These are phyloP conservation scores for Dryadomyces quercivorus DNA, from an alignment of 2,329 filamentous ascomycete genomes.

Conservation along the genomic window DNA sequence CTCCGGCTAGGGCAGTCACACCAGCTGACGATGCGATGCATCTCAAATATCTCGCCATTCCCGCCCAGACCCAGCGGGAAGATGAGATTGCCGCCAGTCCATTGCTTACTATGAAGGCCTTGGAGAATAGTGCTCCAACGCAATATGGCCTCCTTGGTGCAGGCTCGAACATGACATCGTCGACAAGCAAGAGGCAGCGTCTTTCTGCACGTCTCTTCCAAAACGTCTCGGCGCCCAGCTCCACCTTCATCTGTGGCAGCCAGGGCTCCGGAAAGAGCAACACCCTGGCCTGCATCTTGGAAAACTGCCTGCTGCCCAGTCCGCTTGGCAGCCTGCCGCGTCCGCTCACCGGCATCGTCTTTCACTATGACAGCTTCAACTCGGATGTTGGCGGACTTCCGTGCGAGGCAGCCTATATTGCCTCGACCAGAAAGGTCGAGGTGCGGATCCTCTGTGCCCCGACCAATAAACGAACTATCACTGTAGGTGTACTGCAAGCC, in stretches of 20 bases:
- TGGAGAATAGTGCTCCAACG: neutral
- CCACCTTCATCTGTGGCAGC: slow-evolving; percentile 51
- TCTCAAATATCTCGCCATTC: neutral
- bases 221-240: slow-evolving; percentile 39
- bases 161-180: neutral
- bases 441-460: slow-evolving; percentile 43
- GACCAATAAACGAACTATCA: slow-evolving; percentile 32
- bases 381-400: slow-evolving; percentile 34
- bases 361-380: slow-evolving; percentile 50
- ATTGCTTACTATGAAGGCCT: neutral
- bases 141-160: slow-evolving; percentile 1
- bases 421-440: slow-evolving; percentile 26
- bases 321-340: slow-evolving; percentile 30
- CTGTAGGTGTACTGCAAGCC: slow-evolving; percentile 18
- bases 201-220: slow-evolving; percentile 23
- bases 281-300: slow-evolving; percentile 41
- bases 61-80: neutral
- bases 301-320: slow-evolving; percentile 41
- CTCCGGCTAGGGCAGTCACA: neutral
- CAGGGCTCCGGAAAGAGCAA: slow-evolving; percentile 55
- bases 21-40: neutral
- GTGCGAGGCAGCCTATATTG: slow-evolving; percentile 48
- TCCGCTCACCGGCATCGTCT: slow-evolving; percentile 48
- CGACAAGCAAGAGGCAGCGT: slow-evolving; percentile 3
- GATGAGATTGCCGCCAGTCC: slow-evolving; percentile 2